Percentiles rank a stretch among this genome's conserved stretches.
phyloP scores from a whole-genome alignment of 108 stramenopile species.

The Craspedostauros australis region DNA sequence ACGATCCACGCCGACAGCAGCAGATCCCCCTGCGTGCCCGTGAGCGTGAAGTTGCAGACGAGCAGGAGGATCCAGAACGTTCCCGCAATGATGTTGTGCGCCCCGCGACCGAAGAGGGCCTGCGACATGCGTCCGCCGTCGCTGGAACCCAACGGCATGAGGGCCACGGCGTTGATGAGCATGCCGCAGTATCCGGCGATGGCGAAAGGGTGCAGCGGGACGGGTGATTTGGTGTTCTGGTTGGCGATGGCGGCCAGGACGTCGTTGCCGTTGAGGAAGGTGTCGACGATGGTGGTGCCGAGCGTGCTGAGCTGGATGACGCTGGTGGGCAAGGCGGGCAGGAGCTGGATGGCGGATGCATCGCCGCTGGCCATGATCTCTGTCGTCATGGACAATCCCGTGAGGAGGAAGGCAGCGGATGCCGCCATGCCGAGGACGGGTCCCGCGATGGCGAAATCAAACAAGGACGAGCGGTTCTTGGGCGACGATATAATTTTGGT shows the following conservation, averaged over 20 bases:
- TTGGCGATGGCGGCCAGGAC: constrained; percentile 39
- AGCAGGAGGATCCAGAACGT: constrained; percentile 41
- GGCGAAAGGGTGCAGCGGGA: constrained; percentile 73
- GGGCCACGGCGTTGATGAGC: constrained; percentile 60
- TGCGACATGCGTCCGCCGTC: constrained; percentile 67
- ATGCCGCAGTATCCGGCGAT: constrained; percentile 69
- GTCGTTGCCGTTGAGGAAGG: constrained; percentile 16
- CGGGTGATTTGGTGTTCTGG: constrained; percentile 42
- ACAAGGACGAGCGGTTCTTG: constrained; percentile 44
- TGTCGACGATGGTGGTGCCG: constrained; percentile 59
- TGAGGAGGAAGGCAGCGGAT: constrained; percentile 41
- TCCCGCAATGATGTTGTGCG: constrained; percentile 43
- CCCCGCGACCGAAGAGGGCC: constrained; percentile 57
- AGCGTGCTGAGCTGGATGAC: constrained; percentile 50
- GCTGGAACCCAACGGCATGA: constrained; percentile 71
- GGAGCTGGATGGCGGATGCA: constrained; percentile 23
- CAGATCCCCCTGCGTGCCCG: constrained; percentile 23
- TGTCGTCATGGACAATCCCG: constrained; percentile 52
- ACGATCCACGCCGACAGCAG: constrained; percentile 22
- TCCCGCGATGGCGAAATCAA: constrained; percentile 72
- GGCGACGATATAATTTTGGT: constrained; percentile 55
- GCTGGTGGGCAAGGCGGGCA: constrained; percentile 57
- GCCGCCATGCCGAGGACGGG: constrained; percentile 50
- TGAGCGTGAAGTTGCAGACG: constrained; percentile 31
- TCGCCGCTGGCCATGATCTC: constrained; percentile 20